Evolutionary conservation across 2,329 filamentous ascomycete species (phyloP), one percentile per base, ranked within the genome.

Genomic region (Sarocladium oryzae): DNA sequence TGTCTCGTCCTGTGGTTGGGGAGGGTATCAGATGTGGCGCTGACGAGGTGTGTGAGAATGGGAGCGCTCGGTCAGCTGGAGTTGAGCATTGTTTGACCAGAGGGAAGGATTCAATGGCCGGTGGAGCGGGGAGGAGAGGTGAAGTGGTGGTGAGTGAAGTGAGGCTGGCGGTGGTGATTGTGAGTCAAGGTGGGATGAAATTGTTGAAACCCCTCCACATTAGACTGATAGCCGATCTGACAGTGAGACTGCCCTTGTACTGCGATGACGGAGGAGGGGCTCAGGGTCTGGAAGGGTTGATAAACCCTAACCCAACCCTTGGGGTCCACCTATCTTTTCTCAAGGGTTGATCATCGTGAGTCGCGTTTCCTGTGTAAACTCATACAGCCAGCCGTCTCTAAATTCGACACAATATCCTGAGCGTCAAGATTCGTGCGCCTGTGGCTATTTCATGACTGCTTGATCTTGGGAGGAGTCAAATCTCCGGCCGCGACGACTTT

Each of bases 111-210:
- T 33, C 43, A 48, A 48, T 48, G 15, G 43, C 26, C 33, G 5
- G n/a, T 4, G 18, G 13, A 33, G 8, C 8, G 16, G 16, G 5
- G n/a, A 13, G 18, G 13, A 33, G 8, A 18, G 16, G 16, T 7
- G 40, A 26, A 10, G 21, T 4, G 23, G 4, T n/a, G 21, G 7
- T 10, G 21, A 7, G 28, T 30, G 7, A 13, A 30, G 24, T 18
- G 24, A 21, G 20, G 28, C 3, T 8, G 10, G 41, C 18, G 28
- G 32, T 24, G 23, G 37, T 18, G 24, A 41, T 40, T 21, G 40
- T 57, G 55, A 58, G 43, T 48, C 43, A 48, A 33, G 43, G 28
- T 48, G 43, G 28, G 43, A 33, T 48, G 43, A 48, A 48, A 48
- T 48, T 48, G 43, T 48, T 48, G 40, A n/a, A 43, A 16, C 40